Evolutionary conservation across 2,329 filamentous ascomycete genomes (phyloP), one percentile per base, ranked within the genome.

Genomic region (Scedosporium boydii): DNA sequence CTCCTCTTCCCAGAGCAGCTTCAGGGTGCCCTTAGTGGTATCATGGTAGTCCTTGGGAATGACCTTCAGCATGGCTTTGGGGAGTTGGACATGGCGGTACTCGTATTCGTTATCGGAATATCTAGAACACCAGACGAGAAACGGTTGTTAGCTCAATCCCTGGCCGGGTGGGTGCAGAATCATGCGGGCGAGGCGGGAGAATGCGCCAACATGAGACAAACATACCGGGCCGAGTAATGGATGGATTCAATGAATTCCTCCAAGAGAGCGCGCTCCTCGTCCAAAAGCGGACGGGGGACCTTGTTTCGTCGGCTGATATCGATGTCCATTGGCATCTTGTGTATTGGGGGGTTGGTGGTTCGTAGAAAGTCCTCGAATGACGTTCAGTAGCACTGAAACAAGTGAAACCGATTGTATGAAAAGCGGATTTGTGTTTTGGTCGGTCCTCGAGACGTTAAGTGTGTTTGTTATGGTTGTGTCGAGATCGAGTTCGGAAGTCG

Each of bases 21-120:
- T 99, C 75, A 99, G 78, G 5, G 93, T 98, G 65, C 95, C 95
- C 76, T 96, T 91, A 60, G 86, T 80, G 59, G 87, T 83, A 75
- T 97, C 93, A 72, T 96, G 93, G 76, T 96, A 96, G 66, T 97
- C 93, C 74, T 93, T 88, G 21, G 95, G 95, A 68, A 99, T 98
- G 48, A 86, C 89, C 78, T 98, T 98, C 67, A 99, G 87, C 95
- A 99, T 99, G 69, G 91, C 88, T 78, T 99, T 99, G 53, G 95
- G 95, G 34, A 99, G 86, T 76, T 97, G 93, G 63, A 99, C 95
- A 76, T 99, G 95, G 67, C 95, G 90, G 78, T 99, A 99, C 78
- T 99, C 95, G 76, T 87, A 96, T 75, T 95, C 86, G 76, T 85
- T 87, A 72, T 99, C 95, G 29, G 88, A 93, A 75, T 99, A 99